phyloP scores from a whole-genome alignment of 176 grass and related monocot species.

The barley (Hordeum vulgare) region MorexV3_pseudomolecules_assembly NC_058523.1:55999051-55999550 shows the following conservation, averaged over 20 bases:
- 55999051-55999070: background rate
- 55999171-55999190: background rate
- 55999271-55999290: background rate
- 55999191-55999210: background rate
- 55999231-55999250: background rate
- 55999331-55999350: background rate
- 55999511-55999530: background rate
- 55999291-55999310: background rate
- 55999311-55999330: background rate
- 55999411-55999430: background rate
- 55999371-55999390: background rate
- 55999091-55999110: background rate
- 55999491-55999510: background rate
- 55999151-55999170: background rate
- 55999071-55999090: background rate
- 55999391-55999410: background rate
- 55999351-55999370: background rate
- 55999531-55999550: constrained; percentile 5
- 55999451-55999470: background rate
- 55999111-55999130: background rate
- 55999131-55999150: background rate
- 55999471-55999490: background rate
- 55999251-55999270: background rate
- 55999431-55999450: background rate
- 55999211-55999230: background rate